A percentile compares a stretch with the other conserved stretches of the same genome.
These are phyloP conservation scores for Thelonectria olida DNA, from an alignment of 2,329 filamentous ascomycete species.

Conservation along the genomic window DNA sequence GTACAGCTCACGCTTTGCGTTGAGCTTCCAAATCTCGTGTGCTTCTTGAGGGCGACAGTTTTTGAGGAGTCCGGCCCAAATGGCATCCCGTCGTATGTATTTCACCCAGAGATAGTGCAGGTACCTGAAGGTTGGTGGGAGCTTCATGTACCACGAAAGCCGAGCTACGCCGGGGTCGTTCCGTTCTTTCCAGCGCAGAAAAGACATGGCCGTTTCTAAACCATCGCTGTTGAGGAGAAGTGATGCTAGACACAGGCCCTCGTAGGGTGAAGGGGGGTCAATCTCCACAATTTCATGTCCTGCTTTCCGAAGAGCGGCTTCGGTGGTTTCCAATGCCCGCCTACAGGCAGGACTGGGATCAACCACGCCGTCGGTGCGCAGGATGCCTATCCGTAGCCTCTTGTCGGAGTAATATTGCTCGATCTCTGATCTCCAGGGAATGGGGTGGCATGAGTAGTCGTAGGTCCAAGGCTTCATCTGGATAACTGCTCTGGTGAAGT, in stretches of 20 bases:
- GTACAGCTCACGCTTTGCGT: conserved; percentile 79
- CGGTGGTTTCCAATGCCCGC: conserved; percentile 77
- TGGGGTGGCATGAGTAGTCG: conserved; percentile 84
- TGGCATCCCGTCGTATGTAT: conserved; percentile 77
- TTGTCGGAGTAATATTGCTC: conserved; percentile 68
- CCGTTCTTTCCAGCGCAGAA: conserved; percentile 80
- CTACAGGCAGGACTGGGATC: conserved; percentile 86
- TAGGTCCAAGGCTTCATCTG: conserved; percentile 89
- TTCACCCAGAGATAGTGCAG: conserved; percentile 91
- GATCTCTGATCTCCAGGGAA: conserved; percentile 77
- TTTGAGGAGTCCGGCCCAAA: conserved; percentile 82
- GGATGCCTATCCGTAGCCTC: conserved; percentile 77
- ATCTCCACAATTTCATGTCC: conserved; percentile 79
- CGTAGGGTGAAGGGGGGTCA: conserved; percentile 75
- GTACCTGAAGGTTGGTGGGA: conserved; percentile 80
- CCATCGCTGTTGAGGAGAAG: conserved; percentile 88
- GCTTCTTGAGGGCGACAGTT: conserved; percentile 79
- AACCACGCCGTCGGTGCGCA: conserved; percentile 84
- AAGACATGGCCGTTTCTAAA: conserved; percentile 79
- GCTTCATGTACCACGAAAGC: conserved; percentile 76
- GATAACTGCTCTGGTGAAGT: conserved; percentile 83
- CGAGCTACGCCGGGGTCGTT: conserved; percentile 81
- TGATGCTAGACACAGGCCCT: conserved; percentile 79
- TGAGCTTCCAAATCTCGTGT: conserved; percentile 84
- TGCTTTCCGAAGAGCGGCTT: conserved; percentile 71